phyloP scores from a whole-genome alignment of 176 grass and related monocot genomes.

The Phoenix roebelenii region DNA sequence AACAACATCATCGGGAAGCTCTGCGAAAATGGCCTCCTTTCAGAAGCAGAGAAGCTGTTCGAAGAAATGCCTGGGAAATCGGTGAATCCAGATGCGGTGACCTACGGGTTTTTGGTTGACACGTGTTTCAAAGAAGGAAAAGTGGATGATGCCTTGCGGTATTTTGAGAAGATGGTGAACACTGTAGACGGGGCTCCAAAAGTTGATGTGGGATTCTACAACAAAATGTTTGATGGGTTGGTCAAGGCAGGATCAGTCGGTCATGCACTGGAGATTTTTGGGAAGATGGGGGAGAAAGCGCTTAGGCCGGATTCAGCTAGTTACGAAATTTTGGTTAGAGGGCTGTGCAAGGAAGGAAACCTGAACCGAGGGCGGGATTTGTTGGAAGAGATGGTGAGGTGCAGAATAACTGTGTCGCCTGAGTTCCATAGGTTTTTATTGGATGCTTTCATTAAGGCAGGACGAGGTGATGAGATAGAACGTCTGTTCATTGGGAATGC shows the following conservation, averaged over 20 bases:
- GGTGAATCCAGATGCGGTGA: constrained; percentile 37
- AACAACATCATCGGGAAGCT: constrained; percentile 63
- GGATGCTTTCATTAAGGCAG: not conserved
- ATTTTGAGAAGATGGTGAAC: constrained; percentile 24
- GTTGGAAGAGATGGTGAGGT: constrained; percentile 40
- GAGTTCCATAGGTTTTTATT: constrained; percentile 22
- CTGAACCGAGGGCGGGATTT: constrained; percentile 27
- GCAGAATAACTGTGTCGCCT: constrained; percentile 17
- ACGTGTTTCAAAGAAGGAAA: constrained; percentile 38
- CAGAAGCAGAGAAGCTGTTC: constrained; percentile 47
- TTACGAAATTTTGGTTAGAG: constrained; percentile 40
- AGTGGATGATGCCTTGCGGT: constrained; percentile 30
- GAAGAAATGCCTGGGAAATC: constrained; percentile 48
- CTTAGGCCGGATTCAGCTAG: constrained; percentile 31
- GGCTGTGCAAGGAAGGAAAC: constrained; percentile 34
- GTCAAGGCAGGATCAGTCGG: constrained; percentile 17
- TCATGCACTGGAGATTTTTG: constrained; percentile 48
- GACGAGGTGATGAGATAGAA: constrained; percentile 4
- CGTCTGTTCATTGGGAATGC: not conserved
- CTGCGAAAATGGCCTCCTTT: constrained; percentile 36
- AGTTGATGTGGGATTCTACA: not conserved
- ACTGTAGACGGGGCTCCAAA: constrained; percentile 1
- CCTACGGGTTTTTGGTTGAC: constrained; percentile 36
- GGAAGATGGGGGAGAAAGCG: constrained; percentile 44
- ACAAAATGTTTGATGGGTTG: constrained; percentile 8